Base-by-base conservation (phyloP, 495 filamentous ascomycete genomes). In the Pyrenopolyporus hunteri region DNA sequence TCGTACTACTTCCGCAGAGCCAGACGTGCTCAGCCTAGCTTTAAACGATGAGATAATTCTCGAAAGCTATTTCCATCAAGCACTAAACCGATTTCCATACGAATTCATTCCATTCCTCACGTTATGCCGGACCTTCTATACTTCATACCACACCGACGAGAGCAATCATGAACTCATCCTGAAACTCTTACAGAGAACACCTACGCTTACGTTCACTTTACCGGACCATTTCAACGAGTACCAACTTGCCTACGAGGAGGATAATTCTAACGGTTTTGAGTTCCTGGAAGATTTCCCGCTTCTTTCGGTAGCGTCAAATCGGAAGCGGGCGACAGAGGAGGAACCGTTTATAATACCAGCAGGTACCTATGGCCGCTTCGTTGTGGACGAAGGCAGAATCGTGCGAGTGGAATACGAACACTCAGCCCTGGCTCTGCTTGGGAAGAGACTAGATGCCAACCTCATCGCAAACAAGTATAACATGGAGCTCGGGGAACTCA, bases 81-180 rank as follows among this genome's bases (percentile, higher is more conserved):
- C 94, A 1, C 81, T 84, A 16, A 82, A 81, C 48, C 86, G 93
- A 37, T 98, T 91, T 72, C 94, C 94, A 1, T 91, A 89, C 71
- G 94, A 98, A 73, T 85, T 87, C 17, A 68, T 85, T n/a, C 91
- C 94, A 3, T 90, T 97, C 59, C 62, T 96, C 47, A 71, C 73
- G 6, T 53, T 80, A 11, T 80, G 73, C 57, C 73, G 75, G 29
- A 67, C 64, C 19, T 59, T 80, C 29, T 74, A 70, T 5, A 74
- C 40, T 22, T 63, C 66, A 10, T 52, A 66, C 7, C 70, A 74
- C 29, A 59, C 77, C 11, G 80, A 84, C 35, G 74, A 81, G 20
- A 79, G 81, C 6, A 79, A 81, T 36, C 57, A 85, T 45, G 72
- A 81, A 29, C 53, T 74, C 1, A 77, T 87, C 7, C 68, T 83